Evolutionary conservation across 805 yeast species (phyloP).

Genomic region (Wickerhamomyces tratensis): DNA sequence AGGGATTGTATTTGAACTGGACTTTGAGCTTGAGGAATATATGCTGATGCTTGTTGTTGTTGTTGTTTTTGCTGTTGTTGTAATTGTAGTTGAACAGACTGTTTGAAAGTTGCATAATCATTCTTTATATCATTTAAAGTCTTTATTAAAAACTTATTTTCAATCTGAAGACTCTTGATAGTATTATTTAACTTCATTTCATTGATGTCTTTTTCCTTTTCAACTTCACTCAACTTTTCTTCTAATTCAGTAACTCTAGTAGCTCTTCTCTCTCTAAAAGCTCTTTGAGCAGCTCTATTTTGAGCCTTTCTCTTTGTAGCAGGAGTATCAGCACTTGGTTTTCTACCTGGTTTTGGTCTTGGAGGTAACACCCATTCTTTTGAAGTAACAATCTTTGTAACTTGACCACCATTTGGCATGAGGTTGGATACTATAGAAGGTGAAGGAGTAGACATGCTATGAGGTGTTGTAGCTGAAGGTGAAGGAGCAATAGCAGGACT

Average conservation of each 20-base stretch:
- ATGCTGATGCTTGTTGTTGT: neutral
- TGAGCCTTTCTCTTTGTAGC: constrained; percentile 84
- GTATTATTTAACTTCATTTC: constrained; percentile 25
- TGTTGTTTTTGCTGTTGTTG: constrained; percentile 5
- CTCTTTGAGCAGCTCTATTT: constrained; percentile 89
- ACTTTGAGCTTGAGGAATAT: neutral
- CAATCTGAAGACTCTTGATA: constrained; percentile 16
- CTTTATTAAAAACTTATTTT: constrained; percentile 24
- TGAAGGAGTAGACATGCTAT: constrained; percentile 2
- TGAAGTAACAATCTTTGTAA: constrained; percentile 49
- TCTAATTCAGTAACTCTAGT: constrained; percentile 74
- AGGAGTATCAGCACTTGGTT: constrained; percentile 62
- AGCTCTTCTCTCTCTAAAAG: constrained; percentile 82
- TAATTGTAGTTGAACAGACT: constrained; percentile 1
- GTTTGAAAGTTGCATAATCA: constrained; percentile 15
- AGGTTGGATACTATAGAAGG: neutral
- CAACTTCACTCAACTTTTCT: constrained; percentile 53
- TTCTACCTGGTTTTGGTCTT: constrained; percentile 64
- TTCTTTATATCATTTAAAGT: constrained; percentile 20
- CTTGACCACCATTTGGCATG: neutral
- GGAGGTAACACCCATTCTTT: constrained; percentile 77
- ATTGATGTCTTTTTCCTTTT: constrained; percentile 51
- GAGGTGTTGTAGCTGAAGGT: constrained; percentile 5
- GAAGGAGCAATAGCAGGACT: constrained; percentile 13
- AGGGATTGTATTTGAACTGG: neutral